phyloP scores from a whole-genome alignment of 23 red algal species.

The Gracilaria caudata region DNA sequence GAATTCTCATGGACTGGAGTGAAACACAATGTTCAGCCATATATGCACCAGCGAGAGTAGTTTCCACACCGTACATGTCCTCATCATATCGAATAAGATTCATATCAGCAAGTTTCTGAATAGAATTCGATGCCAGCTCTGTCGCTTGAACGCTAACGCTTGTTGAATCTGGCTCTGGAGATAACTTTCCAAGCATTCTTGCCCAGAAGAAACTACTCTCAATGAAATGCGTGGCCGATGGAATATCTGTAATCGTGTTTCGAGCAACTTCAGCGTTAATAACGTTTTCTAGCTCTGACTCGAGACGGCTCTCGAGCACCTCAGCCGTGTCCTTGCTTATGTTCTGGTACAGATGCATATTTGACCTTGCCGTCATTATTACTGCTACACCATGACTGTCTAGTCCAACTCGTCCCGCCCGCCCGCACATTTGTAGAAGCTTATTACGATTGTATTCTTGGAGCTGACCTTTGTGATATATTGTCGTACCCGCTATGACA shows the following conservation, averaged over 20 bases:
- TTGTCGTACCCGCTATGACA: conserved; percentile 58
- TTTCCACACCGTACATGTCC: conserved; percentile 36
- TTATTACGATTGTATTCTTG: conserved; percentile 65
- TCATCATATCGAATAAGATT: conserved; percentile 58
- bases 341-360: conserved; percentile 38
- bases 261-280: conserved; percentile 86
- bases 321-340: conserved; percentile 8
- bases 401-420: conserved; percentile 65
- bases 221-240: conserved; percentile 48
- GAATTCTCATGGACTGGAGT: conserved; percentile 40
- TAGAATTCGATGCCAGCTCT: conserved; percentile 14
- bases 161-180: background rate
- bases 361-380: conserved; percentile 68
- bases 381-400: conserved; percentile 66
- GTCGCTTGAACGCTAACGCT: background rate
- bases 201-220: conserved; percentile 73
- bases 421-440: conserved; percentile 68
- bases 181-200: conserved; percentile 4
- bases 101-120: conserved; percentile 34
- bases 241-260: conserved; percentile 62
- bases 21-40: conserved; percentile 66
- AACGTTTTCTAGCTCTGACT: conserved; percentile 27
- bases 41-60: conserved; percentile 2
- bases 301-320: conserved; percentile 50
- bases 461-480: conserved; percentile 49